Conservation (phyloP, 371 early-diverging fungal species). For the Syncephalis plumigaleata region DNA sequence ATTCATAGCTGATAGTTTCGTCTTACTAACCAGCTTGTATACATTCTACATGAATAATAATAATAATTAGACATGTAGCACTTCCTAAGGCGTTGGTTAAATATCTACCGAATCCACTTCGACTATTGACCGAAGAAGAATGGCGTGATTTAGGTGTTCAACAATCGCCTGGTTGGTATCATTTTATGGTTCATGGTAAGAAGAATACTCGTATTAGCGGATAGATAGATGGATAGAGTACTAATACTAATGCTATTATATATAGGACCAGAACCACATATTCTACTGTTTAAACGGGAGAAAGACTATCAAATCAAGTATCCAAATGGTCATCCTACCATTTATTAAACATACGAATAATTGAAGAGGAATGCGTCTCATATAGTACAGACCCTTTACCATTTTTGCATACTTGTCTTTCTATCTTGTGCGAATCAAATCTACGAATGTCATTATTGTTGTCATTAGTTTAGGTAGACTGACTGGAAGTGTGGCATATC, state of each 20-base stretch:
- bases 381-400: no score
- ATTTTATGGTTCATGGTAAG: conserved; percentile 65
- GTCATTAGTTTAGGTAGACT: no score
- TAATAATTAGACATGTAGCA: conserved; percentile 38
- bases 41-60: no score
- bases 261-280: conserved; percentile 66
- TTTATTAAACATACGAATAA: background rate
- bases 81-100: conserved; percentile 40
- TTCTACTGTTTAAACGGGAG: conserved; percentile 62
- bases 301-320: conserved; percentile 43
- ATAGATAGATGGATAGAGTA: background rate
- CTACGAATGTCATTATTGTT: no score
- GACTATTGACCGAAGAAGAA: conserved; percentile 48
- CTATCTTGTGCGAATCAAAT: no score
- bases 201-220: background rate
- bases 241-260: background rate
- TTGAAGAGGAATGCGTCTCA: no score
- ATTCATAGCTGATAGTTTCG: background rate
- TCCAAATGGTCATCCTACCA: conserved; percentile 4
- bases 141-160: conserved; percentile 61
- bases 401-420: no score
- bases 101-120: conserved; percentile 30
- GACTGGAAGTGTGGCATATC: no score
- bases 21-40: background rate
- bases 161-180: conserved; percentile 74